These are phyloP conservation scores for Taphrina communis DNA, from an alignment of 1,139 yeast species.

Conservation along the genomic window DNA sequence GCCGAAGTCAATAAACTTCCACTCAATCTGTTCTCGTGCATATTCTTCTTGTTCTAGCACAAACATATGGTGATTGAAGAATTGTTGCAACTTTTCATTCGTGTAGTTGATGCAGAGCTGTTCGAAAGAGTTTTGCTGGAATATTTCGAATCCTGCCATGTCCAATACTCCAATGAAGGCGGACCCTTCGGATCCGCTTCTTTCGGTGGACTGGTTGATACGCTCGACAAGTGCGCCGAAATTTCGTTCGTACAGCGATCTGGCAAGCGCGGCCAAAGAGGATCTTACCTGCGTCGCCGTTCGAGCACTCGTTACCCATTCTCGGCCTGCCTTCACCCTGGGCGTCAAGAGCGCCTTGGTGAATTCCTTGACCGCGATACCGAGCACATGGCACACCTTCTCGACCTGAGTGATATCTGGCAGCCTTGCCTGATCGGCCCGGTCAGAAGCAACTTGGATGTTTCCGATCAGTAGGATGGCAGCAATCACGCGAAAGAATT, in stretches of 20 bases:
- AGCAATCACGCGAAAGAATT: constrained; percentile 72
- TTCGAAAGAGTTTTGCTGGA: constrained; percentile 88
- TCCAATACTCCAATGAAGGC: constrained; percentile 91
- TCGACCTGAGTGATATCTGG: constrained; percentile 61
- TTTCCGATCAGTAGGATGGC: constrained; percentile 86
- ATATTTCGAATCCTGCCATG: constrained; percentile 97
- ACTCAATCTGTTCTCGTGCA: constrained; percentile 86
- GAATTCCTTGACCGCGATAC: constrained; percentile 65
- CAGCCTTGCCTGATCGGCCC: constrained; percentile 73
- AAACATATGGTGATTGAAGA: constrained; percentile 97
- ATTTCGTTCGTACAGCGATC: constrained; percentile 80
- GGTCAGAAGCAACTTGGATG: constrained; percentile 71
- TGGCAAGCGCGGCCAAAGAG: constrained; percentile 85
- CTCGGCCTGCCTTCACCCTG: constrained; percentile 89
- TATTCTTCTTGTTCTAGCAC: constrained; percentile 96
- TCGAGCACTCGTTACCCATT: constrained; percentile 78
- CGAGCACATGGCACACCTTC: constrained; percentile 66
- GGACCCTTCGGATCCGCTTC: constrained; percentile 51
- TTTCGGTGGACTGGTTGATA: constrained; percentile 64
- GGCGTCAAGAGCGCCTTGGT: constrained; percentile 71
- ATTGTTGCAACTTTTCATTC: constrained; percentile 94
- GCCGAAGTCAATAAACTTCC: constrained; percentile 98
- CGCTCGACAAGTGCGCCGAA: constrained; percentile 78
- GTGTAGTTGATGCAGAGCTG: constrained; percentile 96
- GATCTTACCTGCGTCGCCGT: constrained; percentile 80